phyloP scores from a whole-genome alignment of 192 early-diverging fungal genomes.

The Piromyces sp. region DNA sequence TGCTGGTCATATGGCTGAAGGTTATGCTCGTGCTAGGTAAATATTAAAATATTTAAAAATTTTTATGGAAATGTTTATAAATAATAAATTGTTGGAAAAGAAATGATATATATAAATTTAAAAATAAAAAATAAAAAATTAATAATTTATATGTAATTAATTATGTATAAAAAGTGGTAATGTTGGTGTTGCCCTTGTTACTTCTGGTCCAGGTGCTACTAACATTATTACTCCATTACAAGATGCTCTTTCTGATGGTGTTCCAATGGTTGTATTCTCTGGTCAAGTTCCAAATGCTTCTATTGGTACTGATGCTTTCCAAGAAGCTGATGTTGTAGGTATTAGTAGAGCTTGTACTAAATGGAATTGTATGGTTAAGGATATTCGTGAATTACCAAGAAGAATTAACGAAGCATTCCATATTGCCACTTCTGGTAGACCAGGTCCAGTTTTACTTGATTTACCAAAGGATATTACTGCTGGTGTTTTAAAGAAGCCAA shows the following conservation, averaged over 20 bases:
- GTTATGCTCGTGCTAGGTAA: constrained; percentile 75
- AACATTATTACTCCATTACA: constrained; percentile 96
- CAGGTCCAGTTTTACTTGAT: constrained; percentile 93
- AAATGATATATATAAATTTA: no score
- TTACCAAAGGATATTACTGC: constrained; percentile 97
- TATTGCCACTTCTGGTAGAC: constrained; percentile 85
- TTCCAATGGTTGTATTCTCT: constrained; percentile 84
- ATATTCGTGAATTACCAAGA: constrained; percentile 83
- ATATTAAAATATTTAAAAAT: constrained; percentile 5
- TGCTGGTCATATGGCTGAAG: constrained; percentile 96
- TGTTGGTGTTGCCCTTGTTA: constrained; percentile 63
- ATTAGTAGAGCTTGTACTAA: constrained; percentile 94
- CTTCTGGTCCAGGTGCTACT: constrained; percentile 90
- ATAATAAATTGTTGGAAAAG: no score
- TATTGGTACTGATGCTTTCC: constrained; percentile 93
- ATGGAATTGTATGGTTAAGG: constrained; percentile 98
- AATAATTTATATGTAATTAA: no score
- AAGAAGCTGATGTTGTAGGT: constrained; percentile 93
- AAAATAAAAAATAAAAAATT: no score
- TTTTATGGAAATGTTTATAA: neutral
- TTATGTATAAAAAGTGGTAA: constrained; percentile 44
- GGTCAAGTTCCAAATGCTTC: constrained; percentile 84
- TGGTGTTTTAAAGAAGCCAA: constrained; percentile 63
- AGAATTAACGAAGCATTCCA: constrained; percentile 97
- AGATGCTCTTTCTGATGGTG: constrained; percentile 87